These are phyloP conservation scores for Aspergillus thermomutatus DNA, from an alignment of 2,329 filamentous ascomycete species.

Conservation along the genomic window DNA sequence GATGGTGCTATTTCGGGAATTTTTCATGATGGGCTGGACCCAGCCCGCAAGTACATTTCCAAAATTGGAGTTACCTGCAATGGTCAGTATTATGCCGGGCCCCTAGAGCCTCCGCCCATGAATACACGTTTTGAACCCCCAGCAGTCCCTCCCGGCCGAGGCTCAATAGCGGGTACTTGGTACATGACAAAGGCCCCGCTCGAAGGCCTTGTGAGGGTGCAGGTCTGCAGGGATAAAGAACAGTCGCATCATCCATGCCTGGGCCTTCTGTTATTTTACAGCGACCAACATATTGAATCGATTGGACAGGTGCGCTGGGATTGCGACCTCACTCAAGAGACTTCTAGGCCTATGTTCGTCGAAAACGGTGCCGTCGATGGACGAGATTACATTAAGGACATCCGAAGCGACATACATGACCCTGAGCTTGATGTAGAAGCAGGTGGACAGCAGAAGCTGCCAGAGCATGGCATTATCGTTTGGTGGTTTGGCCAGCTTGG, in stretches of 20 bases:
- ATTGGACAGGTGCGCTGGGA: constrained; percentile 15
- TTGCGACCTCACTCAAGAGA: constrained; percentile 5
- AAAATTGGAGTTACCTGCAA: constrained; percentile 14
- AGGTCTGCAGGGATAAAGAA: constrained; percentile 9
- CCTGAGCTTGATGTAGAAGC: not conserved
- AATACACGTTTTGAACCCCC: constrained; percentile 2
- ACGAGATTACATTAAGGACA: constrained; percentile 8
- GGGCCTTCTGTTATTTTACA: constrained; percentile 12
- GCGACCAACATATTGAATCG: constrained; percentile 10
- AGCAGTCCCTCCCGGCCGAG: not conserved
- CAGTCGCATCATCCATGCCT: constrained; percentile 8
- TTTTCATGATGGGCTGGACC: constrained; percentile 12
- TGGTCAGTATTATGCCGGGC: not conserved
- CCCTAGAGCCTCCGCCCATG: not conserved
- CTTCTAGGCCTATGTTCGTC: constrained; percentile 3
- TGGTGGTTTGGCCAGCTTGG: constrained; percentile 12
- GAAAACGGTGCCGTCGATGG: constrained; percentile 2
- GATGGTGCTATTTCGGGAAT: constrained; percentile 14
- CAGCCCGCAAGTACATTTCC: not conserved
- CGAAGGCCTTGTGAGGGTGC: constrained; percentile 7
- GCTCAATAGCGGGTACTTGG: constrained; percentile 1
- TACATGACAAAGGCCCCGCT: constrained; percentile 13
- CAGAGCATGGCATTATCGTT: constrained; percentile 5
- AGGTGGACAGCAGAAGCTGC: constrained; percentile 3
- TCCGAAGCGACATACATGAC: not conserved